Base-by-base conservation (phyloP, 208 protist species). In the Vickermania ingenoplastis region DNA sequence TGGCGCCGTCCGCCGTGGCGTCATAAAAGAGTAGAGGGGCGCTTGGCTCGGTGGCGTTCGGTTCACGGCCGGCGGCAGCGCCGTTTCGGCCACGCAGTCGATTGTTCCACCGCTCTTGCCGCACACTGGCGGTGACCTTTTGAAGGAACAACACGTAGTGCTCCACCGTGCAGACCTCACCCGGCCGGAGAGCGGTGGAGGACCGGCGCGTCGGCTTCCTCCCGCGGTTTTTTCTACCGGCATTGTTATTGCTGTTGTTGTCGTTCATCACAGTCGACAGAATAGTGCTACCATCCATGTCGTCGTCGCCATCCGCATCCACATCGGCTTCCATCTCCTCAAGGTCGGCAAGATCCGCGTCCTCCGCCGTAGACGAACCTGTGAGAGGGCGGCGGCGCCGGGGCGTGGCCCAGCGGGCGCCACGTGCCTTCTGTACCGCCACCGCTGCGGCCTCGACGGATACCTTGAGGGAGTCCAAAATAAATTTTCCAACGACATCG, bases 151-250 rank as follows among this genome's bases (percentile, higher is more conserved):
- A 67, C 5, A 74, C 29, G 59, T 89, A 92, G 65, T 89, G 86
- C 41, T 85, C 77, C 17, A 92, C 61, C n/a, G 86, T 92, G 59
- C 86, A 92, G 22, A 75, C 69, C 58, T 81, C 69, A 21, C 86
- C 86, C 14, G 84, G 65, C 0, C 69, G 71, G 30, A 53, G 23
- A 30, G 21, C 17, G 23, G n/a, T 28, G 50, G 21, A 7, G 11
- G 36, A 45, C 11, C 7, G 11, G 36, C 11, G 36, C 17, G 36
- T 45, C 17, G 36, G 17, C 36, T 45, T 45, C 17, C 17, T 45
- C 11, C 36, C 17, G 36, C 36, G 7, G 11, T 5, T 27, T 21
- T 54, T 54, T 7, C n/a, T 27, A 28, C 24, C n/a, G 11, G n/a
- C 24, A 5, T 13, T 27, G 50, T 54, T 54, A 5, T 54, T 54